Base-by-base conservation (phyloP, 2,329 filamentous ascomycete genomes). In the Fusarium pininemorale region DNA sequence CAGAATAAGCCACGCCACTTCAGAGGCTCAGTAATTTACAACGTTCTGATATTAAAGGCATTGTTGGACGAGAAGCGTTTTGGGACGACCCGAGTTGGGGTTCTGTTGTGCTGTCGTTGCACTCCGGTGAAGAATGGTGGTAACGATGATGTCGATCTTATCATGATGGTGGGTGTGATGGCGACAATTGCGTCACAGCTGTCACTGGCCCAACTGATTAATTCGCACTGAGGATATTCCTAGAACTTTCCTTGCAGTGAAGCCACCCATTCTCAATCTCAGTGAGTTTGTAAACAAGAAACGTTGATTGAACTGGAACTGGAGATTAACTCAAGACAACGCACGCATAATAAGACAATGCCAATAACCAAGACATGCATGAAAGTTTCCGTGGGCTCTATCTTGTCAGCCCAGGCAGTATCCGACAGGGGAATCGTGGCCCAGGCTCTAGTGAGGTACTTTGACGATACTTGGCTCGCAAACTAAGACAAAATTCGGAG, bases 121-220 rank as follows among this genome's bases (percentile, higher is more conserved):
- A 63, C 55, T 63, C 37, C 30, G 42, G 63, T 58, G 48, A 68
- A 70, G 50, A 70, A 75, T 51, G 64, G 53, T 26, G 44, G 66
- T 74, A 72, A 74, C 72, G 69, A 72, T 70, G 68, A 68, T 71
- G 70, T 63, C 66, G 70, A 74, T 74, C 70, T 50, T 66, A 12
- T 58, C 48, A 39, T 58, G 42, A 63, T 62, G 62, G 47, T 61
- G 73, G 63, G 66, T 57, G 57, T 26, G 58, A 74, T 16, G 71
- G 63, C 47, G 20, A 62, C 71, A 72, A 65, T 72, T 74, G 72
- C 71, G 72, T 74, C 71, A 74, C 63, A 56, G 18, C 41, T 61
- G 38, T 48, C 60, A 68, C 48, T 35, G 37, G 66, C 62, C 60
- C 50, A 45, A 22, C 42, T 18, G 26, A 10, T 9, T 22, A 15